phyloP scores from a whole-genome alignment of 257 asterid species.

The Solanum medicagineum region DNA sequence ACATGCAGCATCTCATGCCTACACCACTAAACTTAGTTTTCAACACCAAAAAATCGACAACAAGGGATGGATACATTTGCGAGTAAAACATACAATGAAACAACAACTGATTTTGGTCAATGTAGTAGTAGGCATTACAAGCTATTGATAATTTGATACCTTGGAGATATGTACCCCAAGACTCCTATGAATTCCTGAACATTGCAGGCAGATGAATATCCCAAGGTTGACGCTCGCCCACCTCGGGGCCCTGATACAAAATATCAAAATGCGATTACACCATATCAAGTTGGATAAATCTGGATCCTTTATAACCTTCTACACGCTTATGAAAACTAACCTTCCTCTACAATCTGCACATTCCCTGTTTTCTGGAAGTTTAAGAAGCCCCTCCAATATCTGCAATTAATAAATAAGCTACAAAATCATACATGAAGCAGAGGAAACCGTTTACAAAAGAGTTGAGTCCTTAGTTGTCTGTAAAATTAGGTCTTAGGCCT shows the following conservation, averaged over 20 bases:
- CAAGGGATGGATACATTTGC: background rate
- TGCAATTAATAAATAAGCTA: slow-evolving; percentile 1
- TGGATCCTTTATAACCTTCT: no score
- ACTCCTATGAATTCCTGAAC: slow-evolving; percentile 89
- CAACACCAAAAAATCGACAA: no score
- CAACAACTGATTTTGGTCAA: background rate
- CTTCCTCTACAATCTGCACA: slow-evolving; percentile 84
- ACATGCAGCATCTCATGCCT: no score
- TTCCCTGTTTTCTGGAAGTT: slow-evolving; percentile 75
- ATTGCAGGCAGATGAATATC: slow-evolving; percentile 79
- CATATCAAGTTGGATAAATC: no score
- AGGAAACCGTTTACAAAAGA: no score
- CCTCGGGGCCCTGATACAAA: slow-evolving; percentile 63
- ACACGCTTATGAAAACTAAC: slow-evolving; percentile 20
- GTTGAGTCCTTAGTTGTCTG: no score
- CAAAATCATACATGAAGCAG: no score
- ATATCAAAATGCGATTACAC: no score
- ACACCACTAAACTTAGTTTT: no score
- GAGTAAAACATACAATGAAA: background rate
- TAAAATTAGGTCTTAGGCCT: no score
- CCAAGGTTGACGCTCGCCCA: slow-evolving; percentile 98
- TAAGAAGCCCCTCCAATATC: slow-evolving; percentile 68
- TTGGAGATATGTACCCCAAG: slow-evolving; percentile 92
- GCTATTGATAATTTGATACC: slow-evolving; percentile 16
- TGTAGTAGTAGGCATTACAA: background rate